Evolutionary conservation across 2,329 filamentous ascomycete genomes (phyloP), one percentile per base, ranked within the genome.

Genomic region (Nemania diffusa): DNA sequence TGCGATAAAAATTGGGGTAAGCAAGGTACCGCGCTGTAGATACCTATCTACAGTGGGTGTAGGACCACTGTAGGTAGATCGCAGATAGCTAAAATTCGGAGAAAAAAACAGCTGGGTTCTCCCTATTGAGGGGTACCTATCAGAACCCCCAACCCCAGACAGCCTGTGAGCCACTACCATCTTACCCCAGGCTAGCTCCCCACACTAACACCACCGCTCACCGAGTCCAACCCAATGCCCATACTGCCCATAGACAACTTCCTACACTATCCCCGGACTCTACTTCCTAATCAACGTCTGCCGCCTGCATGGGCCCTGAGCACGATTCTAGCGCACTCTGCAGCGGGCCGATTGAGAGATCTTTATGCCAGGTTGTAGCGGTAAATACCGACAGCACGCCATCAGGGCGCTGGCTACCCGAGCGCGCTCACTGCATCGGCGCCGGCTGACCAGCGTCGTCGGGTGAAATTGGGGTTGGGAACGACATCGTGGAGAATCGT

Each of bases 241-340:
- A 46, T 63, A 24, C 34, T 40, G 5, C 11, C 34, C 15, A 40
- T 13, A 40, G 8, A 13, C 9, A 40, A 40, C 34, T 40, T 40
- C 9, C 34, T 13, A 40, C 34, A 40, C 61, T 48, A 20, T 55
- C 61, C 67, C 73, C 70, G 70, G 73, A 71, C 69, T 71, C 37
- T 44, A 67, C 70, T 74, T 62, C 73, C 74, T 65, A 66, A 71
- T 73, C 67, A 58, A 68, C 70, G 52, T 57, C 62, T 53, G 48
- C 68, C 72, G 61, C 64, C 68, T 74, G 73, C 73, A 73, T 29
- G 37, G 37, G 51, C 53, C 48, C 57, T 29, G 55, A 24, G 37
- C 34, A 17, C 62, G 37, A 17, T 59, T 48, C 40, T 65, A 24
- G 51, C 32, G 9, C 27, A 52, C 29, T 29, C 42, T 24, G 26